These are phyloP conservation scores for Phytophthora pistaciae DNA, from an alignment of 352 stramenopile genomes.

Conservation along the genomic window DNA sequence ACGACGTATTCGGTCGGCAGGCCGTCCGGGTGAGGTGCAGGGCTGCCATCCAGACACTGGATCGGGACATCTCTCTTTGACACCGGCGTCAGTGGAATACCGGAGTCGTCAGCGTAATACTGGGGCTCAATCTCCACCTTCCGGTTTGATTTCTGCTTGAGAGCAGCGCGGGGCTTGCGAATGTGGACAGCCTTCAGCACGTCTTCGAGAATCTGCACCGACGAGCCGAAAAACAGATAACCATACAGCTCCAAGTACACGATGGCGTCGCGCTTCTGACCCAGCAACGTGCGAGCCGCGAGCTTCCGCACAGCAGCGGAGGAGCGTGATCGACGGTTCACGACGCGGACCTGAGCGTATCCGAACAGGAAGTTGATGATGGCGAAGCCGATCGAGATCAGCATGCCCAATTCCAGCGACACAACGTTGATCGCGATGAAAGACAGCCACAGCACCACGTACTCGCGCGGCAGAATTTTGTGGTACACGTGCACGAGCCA, in stretches of 20 bases:
- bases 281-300: conserved; percentile 63
- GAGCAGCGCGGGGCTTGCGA: conserved; percentile 41
- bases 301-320: conserved; percentile 79
- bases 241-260: conserved; percentile 85
- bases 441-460: conserved; percentile 92
- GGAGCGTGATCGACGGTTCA: conserved; percentile 63
- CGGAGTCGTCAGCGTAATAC: conserved; percentile 27
- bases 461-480: conserved; percentile 91
- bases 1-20: conserved; percentile 88
- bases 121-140: conserved; percentile 28
- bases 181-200: conserved; percentile 83
- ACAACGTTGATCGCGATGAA: conserved; percentile 95
- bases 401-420: conserved; percentile 97
- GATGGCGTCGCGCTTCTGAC: conserved; percentile 76
- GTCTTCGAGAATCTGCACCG: conserved; percentile 84
- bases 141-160: conserved; percentile 27
- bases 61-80: conserved; percentile 63
- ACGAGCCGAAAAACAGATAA: conserved; percentile 89
- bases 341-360: conserved; percentile 80
- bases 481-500: conserved; percentile 94
- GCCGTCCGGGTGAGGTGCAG: conserved; percentile 49
- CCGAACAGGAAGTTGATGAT: conserved; percentile 89
- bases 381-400: conserved; percentile 91
- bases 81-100: conserved; percentile 63
- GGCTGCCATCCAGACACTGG: conserved; percentile 77